phyloP scores from a whole-genome alignment of 768 basidiomycete species.

The Udeniomyces megalosporus region DNA sequence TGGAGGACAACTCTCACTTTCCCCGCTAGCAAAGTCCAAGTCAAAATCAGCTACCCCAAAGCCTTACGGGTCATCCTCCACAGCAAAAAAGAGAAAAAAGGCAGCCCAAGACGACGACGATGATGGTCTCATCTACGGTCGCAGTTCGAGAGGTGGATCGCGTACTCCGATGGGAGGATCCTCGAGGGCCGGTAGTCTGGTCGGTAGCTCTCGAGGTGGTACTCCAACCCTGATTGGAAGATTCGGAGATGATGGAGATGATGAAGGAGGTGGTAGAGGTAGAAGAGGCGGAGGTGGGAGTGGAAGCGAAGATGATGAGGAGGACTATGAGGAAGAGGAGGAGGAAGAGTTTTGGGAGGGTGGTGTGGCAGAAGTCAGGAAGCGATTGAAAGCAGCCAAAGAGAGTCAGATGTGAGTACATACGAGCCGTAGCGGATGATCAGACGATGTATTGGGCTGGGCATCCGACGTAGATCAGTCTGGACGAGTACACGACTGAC shows the following conservation, averaged over 20 bases:
- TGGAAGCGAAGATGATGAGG: not conserved
- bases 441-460: too few relatives aligned
- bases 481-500: too few relatives aligned
- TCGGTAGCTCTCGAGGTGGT: not conserved
- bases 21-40: not conserved
- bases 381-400: conserved; percentile 7
- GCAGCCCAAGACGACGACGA: not conserved
- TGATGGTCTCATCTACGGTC: not conserved
- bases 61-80: not conserved
- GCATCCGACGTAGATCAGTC: too few relatives aligned
- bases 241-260: not conserved
- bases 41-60: not conserved
- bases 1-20: not conserved
- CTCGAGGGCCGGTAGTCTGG: too few relatives aligned
- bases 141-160: too few relatives aligned
- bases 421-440: too few relatives aligned
- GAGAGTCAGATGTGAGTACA: conserved; percentile 15
- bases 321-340: conserved; percentile 10
- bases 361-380: not conserved
- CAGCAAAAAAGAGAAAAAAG: not conserved
- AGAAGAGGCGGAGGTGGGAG: not conserved
- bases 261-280: not conserved
- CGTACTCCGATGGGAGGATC: too few relatives aligned
- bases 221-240: not conserved
- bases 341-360: not conserved